Percentiles rank a stretch among this genome's conserved stretches.
phyloP scores from a whole-genome alignment of 441 rosid species.

The Populus trichocarpa region DNA sequence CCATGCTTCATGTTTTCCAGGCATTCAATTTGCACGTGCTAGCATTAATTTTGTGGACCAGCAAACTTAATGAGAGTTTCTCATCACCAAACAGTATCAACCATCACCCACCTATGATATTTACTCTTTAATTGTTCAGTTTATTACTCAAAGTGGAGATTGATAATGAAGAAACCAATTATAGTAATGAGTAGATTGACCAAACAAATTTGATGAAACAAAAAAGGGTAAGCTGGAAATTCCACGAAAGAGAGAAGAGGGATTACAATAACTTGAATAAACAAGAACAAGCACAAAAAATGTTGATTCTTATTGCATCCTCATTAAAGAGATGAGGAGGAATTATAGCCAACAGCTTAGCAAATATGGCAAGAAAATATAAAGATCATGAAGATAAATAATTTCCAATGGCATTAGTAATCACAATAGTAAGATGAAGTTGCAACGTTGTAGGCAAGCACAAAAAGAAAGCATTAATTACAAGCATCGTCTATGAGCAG shows the following conservation, averaged over 20 bases:
- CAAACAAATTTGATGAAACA: not conserved
- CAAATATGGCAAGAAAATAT: not conserved
- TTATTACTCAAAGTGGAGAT: not conserved
- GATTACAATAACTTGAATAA: not conserved
- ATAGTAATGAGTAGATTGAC: not conserved
- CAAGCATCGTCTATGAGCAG: constrained; percentile 24
- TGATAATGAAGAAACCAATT: not conserved
- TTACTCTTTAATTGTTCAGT: not conserved
- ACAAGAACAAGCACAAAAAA: constrained; percentile 3
- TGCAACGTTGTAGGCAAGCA: not conserved
- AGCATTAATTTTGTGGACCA: not conserved
- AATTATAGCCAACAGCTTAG: not conserved
- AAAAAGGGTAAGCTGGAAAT: not conserved
- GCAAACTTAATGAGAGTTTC: not conserved
- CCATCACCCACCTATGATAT: not conserved
- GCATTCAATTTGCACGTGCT: not conserved
- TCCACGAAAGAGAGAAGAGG: not conserved
- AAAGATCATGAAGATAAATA: not conserved
- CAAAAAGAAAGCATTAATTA: not conserved
- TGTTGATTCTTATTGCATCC: not conserved
- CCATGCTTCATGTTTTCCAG: not conserved
- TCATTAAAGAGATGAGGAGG: constrained; percentile 19
- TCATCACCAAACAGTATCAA: too few relatives aligned
- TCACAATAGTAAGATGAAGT: not conserved
- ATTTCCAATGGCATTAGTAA: not conserved